These are phyloP conservation scores for Ostreobium quekettii DNA, from an alignment of 139 green algal genomes.

Conservation along the genomic window DNA sequence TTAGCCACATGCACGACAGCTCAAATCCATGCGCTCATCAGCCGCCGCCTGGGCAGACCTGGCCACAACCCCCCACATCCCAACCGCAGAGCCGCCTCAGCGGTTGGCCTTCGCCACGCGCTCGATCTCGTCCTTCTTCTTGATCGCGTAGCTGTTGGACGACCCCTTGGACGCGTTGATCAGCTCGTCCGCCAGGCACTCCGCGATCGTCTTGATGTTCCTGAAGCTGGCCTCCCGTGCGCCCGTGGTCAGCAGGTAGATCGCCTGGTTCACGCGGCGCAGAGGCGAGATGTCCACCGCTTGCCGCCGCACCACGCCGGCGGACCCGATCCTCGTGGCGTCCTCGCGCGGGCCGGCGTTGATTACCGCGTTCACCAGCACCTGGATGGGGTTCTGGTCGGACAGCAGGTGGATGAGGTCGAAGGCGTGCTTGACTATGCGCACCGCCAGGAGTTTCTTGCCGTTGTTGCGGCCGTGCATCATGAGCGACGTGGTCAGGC, in stretches of 20 bases:
- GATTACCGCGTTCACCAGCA: constrained; percentile 98
- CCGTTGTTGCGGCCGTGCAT: constrained; percentile 99
- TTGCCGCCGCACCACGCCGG: constrained; percentile 93
- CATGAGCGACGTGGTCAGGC: constrained; percentile 91
- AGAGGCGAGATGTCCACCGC: constrained; percentile 99
- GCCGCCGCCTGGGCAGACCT: no score
- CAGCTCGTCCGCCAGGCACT: constrained; percentile 98
- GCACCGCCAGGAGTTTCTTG: constrained; percentile 97
- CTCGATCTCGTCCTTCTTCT: constrained; percentile 99
- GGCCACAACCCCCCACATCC: neutral
- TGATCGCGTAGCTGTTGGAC: constrained; percentile 98
- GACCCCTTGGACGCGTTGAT: constrained; percentile 99
- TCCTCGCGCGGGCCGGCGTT: constrained; percentile 97
- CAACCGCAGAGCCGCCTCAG: no score
- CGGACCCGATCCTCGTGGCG: constrained; percentile 93
- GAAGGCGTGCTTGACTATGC: constrained; percentile 97
- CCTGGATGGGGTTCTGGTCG: constrained; percentile 98
- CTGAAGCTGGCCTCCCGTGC: constrained; percentile 93
- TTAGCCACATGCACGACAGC: no score
- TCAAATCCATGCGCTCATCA: no score
- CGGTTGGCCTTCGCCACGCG: constrained; percentile 99
- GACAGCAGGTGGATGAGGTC: constrained; percentile 98
- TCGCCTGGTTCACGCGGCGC: constrained; percentile 90
- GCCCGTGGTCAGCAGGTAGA: constrained; percentile 59
- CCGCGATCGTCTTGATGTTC: constrained; percentile 99